A percentile compares a stretch with the other conserved stretches of the same genome.
phyloP scores from a whole-genome alignment of 176 grass and related monocot genomes.

The Bolboschoenus planiculmis region DNA sequence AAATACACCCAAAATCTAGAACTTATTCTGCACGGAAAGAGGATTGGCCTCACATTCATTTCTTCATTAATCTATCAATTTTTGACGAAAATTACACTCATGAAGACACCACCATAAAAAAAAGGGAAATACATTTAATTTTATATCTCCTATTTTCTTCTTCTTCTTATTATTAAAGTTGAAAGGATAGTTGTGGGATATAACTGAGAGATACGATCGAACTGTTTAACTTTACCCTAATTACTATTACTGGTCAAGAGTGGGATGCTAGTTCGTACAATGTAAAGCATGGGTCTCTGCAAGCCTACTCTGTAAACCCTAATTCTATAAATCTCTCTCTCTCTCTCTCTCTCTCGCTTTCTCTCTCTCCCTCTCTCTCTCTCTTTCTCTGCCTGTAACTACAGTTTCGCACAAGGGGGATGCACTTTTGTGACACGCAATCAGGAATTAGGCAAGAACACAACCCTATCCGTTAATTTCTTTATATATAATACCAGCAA shows the following conservation, averaged over 20 bases:
- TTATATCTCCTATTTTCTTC: too few species aligned
- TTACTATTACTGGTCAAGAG: constrained; percentile 28
- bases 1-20: too few species aligned
- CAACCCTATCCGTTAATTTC: neutral
- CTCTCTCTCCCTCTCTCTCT: neutral
- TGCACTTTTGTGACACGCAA: neutral
- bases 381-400: neutral
- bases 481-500: neutral
- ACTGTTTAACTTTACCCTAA: constrained; percentile 1
- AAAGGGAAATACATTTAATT: too few species aligned
- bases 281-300: constrained; percentile 28
- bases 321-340: constrained; percentile 14
- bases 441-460: neutral
- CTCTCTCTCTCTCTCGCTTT: neutral
- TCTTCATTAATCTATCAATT: too few species aligned
- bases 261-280: constrained; percentile 24
- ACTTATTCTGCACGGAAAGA: too few species aligned
- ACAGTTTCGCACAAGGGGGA: neutral
- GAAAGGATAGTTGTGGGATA: too few species aligned
- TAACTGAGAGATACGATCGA: neutral
- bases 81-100: too few species aligned
- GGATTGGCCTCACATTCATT: too few species aligned
- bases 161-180: too few species aligned
- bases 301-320: constrained; percentile 20
- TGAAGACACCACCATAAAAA: too few species aligned